Conservation (phyloP, 1,284 basidiomycete genomes). For the Termitomyces sp. region DNA sequence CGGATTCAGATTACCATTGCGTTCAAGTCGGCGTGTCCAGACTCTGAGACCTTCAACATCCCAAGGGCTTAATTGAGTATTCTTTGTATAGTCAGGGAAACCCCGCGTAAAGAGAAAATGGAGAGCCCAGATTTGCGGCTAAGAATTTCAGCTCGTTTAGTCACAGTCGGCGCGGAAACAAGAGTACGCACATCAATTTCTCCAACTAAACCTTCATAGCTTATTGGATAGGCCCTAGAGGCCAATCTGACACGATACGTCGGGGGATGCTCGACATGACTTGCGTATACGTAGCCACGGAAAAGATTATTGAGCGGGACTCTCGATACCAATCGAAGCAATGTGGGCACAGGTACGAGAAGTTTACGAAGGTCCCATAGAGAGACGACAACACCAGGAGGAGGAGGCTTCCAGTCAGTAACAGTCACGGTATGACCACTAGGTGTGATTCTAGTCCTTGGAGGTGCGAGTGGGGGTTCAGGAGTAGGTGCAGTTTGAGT, state of each 20-base stretch:
- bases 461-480: background rate
- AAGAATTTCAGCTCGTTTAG: background rate
- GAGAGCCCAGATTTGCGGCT: slow-evolving; percentile 1
- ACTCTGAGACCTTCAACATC: background rate
- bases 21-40: background rate
- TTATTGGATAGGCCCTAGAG: background rate
- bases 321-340: background rate
- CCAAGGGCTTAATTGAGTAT: background rate
- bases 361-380: slow-evolving; percentile 2
- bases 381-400: background rate
- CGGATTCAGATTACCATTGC: background rate
- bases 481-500: background rate
- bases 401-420: background rate
- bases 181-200: background rate
- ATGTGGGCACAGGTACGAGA: background rate
- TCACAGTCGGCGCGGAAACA: background rate
- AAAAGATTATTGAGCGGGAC: background rate
- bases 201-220: slow-evolving; percentile 6
- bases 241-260: background rate
- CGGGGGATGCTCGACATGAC: background rate
- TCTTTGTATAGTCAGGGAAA: background rate
- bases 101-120: slow-evolving; percentile 1
- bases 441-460: background rate
- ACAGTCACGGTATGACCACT: background rate
- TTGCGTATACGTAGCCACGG: background rate